Conservation (phyloP, 2,329 filamentous ascomycete species). For the Botryotinia narcissicola region DNA sequence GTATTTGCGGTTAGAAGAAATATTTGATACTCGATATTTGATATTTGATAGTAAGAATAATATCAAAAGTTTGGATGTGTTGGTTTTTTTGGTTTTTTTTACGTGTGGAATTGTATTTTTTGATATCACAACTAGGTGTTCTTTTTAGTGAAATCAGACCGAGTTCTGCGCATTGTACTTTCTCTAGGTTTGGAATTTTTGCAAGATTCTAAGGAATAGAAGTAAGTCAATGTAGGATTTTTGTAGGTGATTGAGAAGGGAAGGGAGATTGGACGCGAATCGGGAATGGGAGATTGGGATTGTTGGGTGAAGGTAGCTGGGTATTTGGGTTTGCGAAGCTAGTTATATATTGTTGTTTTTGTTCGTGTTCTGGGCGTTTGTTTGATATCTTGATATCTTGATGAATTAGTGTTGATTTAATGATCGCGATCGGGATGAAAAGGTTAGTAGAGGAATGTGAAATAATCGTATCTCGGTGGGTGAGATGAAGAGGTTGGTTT, state of each 20-base stretch:
- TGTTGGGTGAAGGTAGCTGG: no score
- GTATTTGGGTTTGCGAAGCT: no score
- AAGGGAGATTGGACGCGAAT: not conserved
- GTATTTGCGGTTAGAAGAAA: not conserved
- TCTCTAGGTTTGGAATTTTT: not conserved
- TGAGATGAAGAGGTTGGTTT: not conserved
- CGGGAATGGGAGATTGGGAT: no score
- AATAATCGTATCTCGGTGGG: not conserved
- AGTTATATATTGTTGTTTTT: no score
- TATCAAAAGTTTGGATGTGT: not conserved
- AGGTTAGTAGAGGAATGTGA: no score
- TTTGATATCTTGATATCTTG: no score
- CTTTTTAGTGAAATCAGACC: no score
- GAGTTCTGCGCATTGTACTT: not conserved
- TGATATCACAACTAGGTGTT: not conserved
- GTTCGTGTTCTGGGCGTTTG: no score
- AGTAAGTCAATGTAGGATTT: no score
- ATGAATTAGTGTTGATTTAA: no score
- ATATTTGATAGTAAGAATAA: not conserved
- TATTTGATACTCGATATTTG: not conserved
- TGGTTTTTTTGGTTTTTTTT: no score
- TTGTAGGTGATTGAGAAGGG: not conserved
- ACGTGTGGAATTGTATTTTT: not conserved
- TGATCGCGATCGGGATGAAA: no score
- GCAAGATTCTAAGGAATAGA: not conserved